Base-by-base conservation (phyloP, 768 basidiomycete genomes). In the Rickenella mellea region DNA sequence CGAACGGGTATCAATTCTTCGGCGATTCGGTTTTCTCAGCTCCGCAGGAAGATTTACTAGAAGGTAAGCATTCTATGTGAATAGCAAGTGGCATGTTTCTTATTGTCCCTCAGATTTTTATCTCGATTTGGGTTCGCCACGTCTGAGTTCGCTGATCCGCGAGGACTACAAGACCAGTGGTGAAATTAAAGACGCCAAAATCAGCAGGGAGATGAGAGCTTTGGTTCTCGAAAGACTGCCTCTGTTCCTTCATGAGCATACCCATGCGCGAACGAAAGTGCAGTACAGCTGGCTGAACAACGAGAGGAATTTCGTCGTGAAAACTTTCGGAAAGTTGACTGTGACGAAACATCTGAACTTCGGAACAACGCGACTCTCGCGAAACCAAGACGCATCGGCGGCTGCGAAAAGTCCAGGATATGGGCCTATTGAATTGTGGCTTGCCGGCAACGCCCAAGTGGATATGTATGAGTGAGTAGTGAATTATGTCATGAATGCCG, bases 381-480 rank as follows among this genome's bases (percentile, higher is more conserved):
- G 71, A 44, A 75, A 62, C 31, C 73, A 80, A 47, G 83, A 86
- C 42, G 76, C 83, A 0, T 87, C 86, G 19, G 89, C 88, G 19
- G 76, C 78, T 36, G 80, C 85, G 30, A 69, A 67, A 41, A 57
- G 67, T 25, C 65, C 68, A 8, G 65, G 68, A 11, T 68, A 71
- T 4, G 72, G 74, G 3, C 71, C 81, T n/a, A 75, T 89, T 27
- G 72, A 83, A 37, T 58, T 97, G 20, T 87, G 83, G 73, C 66
- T 93, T 26, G 83, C 87, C 5, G 69, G 70, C n/a, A 77, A 78
- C 45, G 66, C 80, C 1, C 74, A 83, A 48, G 68, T 87, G 32
- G 89, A 97, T 52, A 86, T 93, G 76, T 97, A 86, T 53, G 93
- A 96, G 89, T 90, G 53, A 65, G 88, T 76, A 4, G 26, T 17